These are phyloP conservation scores for Odonthalia washingtoniensis DNA, from an alignment of 31 red algal genomes.

Conservation along the genomic window DNA sequence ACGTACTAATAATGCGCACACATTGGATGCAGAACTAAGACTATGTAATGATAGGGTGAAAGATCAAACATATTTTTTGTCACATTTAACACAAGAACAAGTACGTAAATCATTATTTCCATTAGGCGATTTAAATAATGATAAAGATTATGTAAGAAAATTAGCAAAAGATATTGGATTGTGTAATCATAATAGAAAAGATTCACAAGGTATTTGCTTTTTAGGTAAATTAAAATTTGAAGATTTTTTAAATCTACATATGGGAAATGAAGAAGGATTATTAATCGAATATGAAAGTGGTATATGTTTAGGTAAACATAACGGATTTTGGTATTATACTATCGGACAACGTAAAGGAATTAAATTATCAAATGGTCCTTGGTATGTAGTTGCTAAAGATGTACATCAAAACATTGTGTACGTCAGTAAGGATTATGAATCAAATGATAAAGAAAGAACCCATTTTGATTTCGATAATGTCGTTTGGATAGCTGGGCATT, in stretches of 20 bases:
- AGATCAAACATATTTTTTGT: conserved; percentile 99
- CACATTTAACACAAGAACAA: conserved; percentile 80
- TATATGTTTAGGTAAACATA: conserved; percentile 91
- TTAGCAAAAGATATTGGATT: conserved; percentile 78
- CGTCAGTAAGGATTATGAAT: no score
- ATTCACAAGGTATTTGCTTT: conserved; percentile 99
- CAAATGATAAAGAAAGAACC: conserved; percentile 13
- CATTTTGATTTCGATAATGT: conserved; percentile 59
- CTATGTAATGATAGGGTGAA: conserved; percentile 78
- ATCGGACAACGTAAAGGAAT: conserved; percentile 92
- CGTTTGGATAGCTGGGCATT: conserved; percentile 58
- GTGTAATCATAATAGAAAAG: conserved; percentile 75
- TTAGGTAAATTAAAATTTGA: conserved; percentile 97
- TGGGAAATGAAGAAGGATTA: conserved; percentile 67
- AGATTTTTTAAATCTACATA: conserved; percentile 88
- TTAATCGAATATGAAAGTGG: no score
- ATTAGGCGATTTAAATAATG: conserved; percentile 80
- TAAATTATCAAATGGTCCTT: conserved; percentile 67
- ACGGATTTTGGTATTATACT: conserved; percentile 97
- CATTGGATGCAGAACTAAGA: conserved; percentile 26
- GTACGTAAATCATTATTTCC: no score
- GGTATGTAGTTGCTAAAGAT: no score
- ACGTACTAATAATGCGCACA: conserved; percentile 17
- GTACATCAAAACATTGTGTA: no score
- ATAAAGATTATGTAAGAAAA: conserved; percentile 75